Conservation (phyloP, 2,329 filamentous ascomycete species). For the Fusarium sp. region DNA sequence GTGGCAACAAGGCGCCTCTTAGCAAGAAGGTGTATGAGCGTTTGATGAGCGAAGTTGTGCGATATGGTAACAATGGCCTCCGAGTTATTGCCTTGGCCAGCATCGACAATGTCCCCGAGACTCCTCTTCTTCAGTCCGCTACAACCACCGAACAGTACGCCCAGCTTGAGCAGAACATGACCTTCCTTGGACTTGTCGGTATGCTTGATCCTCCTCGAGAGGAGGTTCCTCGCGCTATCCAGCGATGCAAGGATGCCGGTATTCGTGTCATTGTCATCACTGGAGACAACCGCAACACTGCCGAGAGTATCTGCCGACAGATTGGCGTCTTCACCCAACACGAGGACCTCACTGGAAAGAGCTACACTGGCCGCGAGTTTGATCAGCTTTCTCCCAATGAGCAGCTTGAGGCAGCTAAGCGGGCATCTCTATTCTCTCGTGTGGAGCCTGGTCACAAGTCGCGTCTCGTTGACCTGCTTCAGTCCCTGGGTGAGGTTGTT, state of each 20-base stretch:
- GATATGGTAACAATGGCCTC: conserved; percentile 92
- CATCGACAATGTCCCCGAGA: conserved; percentile 78
- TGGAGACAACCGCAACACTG: conserved; percentile 97
- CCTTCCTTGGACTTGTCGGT: conserved; percentile 89
- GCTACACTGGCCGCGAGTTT: conserved; percentile 94
- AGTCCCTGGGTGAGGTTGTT: conserved; percentile 92
- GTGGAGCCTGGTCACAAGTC: conserved; percentile 97
- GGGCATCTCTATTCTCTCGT: conserved; percentile 91
- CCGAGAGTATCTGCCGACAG: conserved; percentile 96
- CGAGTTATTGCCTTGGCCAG: conserved; percentile 94
- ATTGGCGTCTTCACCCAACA: conserved; percentile 90
- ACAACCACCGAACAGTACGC: conserved; percentile 87
- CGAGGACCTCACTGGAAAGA: conserved; percentile 91
- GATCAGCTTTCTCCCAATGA: conserved; percentile 83
- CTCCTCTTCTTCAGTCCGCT: conserved; percentile 78
- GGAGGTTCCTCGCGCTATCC: conserved; percentile 88
- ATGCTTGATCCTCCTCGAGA: conserved; percentile 98
- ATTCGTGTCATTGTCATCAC: conserved; percentile 99
- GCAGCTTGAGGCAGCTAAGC: conserved; percentile 85
- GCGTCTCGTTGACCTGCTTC: conserved; percentile 95
- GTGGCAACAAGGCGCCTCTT: conserved; percentile 82
- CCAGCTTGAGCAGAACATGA: conserved; percentile 92
- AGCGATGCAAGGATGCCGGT: conserved; percentile 90
- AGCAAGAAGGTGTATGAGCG: conserved; percentile 76
- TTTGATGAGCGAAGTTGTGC: conserved; percentile 82